Conservation (phyloP, 1,284 basidiomycete species). For the Mycosarcoma mackinlayi region DNA sequence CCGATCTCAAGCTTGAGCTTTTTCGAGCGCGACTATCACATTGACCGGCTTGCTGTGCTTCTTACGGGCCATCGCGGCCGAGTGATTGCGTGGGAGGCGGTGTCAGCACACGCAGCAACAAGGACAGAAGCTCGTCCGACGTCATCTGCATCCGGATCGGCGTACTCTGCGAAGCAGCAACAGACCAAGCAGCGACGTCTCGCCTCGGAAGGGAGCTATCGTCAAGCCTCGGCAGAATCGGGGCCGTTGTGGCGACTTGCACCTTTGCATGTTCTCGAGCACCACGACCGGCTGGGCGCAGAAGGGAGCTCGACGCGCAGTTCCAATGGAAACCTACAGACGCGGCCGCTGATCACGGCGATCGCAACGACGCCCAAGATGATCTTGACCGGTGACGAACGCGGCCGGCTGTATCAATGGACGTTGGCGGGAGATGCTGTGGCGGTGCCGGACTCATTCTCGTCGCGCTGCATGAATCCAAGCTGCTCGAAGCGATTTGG, state of each 20-base stretch:
- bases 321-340: neutral
- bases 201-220: conserved; percentile 13
- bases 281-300: conserved; percentile 38
- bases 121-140: neutral
- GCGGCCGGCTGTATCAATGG: conserved; percentile 62
- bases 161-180: conserved; percentile 1
- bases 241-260: conserved; percentile 38
- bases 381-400: conserved; percentile 59
- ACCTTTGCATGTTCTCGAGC: conserved; percentile 53
- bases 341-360: conserved; percentile 37
- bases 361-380: conserved; percentile 27
- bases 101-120: conserved; percentile 37
- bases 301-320: neutral
- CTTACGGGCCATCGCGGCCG: conserved; percentile 64
- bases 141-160: conserved; percentile 4
- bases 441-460: conserved; percentile 42
- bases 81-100: conserved; percentile 60
- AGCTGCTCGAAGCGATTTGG: conserved; percentile 54
- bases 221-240: neutral
- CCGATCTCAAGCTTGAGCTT: conserved; percentile 79
- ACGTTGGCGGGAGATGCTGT: conserved; percentile 59
- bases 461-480: conserved; percentile 44
- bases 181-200: conserved; percentile 15
- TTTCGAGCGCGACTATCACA: conserved; percentile 76
- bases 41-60: conserved; percentile 55